Conservation (phyloP, 805 yeast genomes). For the Ogataea minuta region DNA sequence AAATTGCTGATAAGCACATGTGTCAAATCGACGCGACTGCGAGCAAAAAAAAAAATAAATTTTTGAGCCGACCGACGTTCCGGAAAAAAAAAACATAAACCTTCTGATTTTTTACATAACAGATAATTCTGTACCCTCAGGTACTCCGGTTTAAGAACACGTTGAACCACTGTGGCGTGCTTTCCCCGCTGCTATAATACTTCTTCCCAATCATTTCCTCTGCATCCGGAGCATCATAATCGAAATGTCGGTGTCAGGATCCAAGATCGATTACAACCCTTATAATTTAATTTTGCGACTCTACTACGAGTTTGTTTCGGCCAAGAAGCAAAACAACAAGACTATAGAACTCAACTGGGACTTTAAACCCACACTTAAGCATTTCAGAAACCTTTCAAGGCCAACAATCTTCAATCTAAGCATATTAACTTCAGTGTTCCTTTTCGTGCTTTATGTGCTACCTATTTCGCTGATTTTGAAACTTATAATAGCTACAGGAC, state of each 20-base stretch:
- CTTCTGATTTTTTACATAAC: constrained; percentile 6
- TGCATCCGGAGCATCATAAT: not conserved
- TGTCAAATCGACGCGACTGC: constrained; percentile 8
- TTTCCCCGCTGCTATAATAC: not conserved
- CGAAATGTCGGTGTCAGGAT: not conserved
- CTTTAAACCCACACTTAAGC: constrained; percentile 23
- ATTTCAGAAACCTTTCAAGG: constrained; percentile 19
- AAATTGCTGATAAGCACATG: not conserved
- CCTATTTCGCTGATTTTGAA: constrained; percentile 50
- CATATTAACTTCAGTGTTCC: constrained; percentile 47
- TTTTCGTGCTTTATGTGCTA: constrained; percentile 56
- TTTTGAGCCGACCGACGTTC: constrained; percentile 1
- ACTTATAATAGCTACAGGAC: constrained; percentile 34
- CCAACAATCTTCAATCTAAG: constrained; percentile 41
- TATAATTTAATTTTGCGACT: constrained; percentile 19
- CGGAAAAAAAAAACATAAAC: constrained; percentile 4
- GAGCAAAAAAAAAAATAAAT: not conserved
- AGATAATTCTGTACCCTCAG: constrained; percentile 4
- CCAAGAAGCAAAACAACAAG: constrained; percentile 21
- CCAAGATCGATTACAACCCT: constrained; percentile 15
- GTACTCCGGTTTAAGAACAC: not conserved
- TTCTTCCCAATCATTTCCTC: not conserved
- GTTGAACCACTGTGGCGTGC: not conserved
- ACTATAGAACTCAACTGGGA: constrained; percentile 20
- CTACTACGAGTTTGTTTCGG: constrained; percentile 20